Base-by-base conservation (phyloP, 352 stramenopile genomes). In the Phytophthora tubulina region DNA sequence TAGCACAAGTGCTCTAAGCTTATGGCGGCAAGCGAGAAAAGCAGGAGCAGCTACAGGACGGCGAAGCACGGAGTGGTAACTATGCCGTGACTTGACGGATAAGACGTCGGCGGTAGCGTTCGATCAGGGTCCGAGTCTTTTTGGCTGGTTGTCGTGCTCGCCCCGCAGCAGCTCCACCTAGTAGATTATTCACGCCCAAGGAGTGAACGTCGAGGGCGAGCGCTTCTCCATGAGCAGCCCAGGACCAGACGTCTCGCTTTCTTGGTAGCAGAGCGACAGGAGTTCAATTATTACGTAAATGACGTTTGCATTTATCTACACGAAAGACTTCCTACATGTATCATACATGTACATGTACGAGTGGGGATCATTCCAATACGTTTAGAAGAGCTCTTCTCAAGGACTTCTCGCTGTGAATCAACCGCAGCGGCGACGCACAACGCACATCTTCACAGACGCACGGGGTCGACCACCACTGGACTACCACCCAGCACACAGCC, bases 41-140 rank as follows among this genome's bases (percentile, higher is more conserved):
- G 17, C 44, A 39, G 27, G 46, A 53, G 3, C 31, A 9, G 11
- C 38, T 36, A 42, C 44, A 68, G 45, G 45, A 45, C 41, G 41
- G 14, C 45, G 31, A 33, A 67, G 35, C 33, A 42, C 33, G 32
- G 17, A 27, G 11, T 21, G 27, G 6, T 11, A 39, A 42, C 39
- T 8, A 45, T 27, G 39, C 36, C 38, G 38, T 8, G n/a, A 54
- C 15, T 35, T 17, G 11, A 58, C 3, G 41, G 35, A 44, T 15
- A 57, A 67, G 64, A 33, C 64, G 70, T 74, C 70, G 65, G 71
- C 64, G 70, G 64, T 48, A 78, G 70, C 64, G 64, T 78, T 27
- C 59, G 53, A 73, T 41, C 62, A 42, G 41, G 17, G 35, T 58
- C 52, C 32, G 36, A 10, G 11, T 56, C 38, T 15, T 35, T 38